Evolutionary conservation across 495 filamentous ascomycete genomes (phyloP), one percentile per base, ranked within the genome.

Genomic region (Antarctomyces pellizariae): DNA sequence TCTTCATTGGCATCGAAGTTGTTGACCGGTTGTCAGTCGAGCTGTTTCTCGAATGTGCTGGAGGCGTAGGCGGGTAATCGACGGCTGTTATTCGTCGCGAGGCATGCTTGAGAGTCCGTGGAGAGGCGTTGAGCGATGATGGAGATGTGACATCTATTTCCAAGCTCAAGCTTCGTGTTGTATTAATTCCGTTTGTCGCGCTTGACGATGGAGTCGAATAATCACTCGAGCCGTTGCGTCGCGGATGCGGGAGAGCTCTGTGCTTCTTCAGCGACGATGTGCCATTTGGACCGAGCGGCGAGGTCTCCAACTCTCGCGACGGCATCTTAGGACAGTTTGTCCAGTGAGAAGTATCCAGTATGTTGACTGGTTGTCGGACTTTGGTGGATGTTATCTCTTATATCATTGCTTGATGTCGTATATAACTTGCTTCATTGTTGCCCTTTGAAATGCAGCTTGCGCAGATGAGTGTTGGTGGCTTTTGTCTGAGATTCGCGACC

Each of bases 11-110:
- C 16, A 45, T 44, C 18, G 48, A 38, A 30, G 44, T 44, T 22
- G 50, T 43, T 13, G 35, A 39, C 12, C 36, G 36, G 31, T 29
- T 8, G 43, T 43, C 52, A 14, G 47, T 47, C 0, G 59, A 63
- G 5, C 56, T 57, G 10, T 51, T 52, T 24, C 57, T 49, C 5
- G 58, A 64, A 32, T 62, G 59, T 21, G 56, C 47, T 2, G 59
- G 59, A 24, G 61, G 61, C 7, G 61, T 64, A 13, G 61, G 59
- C 23, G 61, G 61, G 1, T 46, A 49, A 27, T 52, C 52, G 3
- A 53, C 53, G 29, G 29, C 36, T 10, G 33, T 39, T 16, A 44
- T 32, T 24, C 45, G 39, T 22, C 33, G 46, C 16, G 47, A 24
- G 10, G 42, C 39, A 30, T 48, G 50, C 26, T 44, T 53, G 13